Evolutionary conservation across 2,329 filamentous ascomycete genomes (phyloP).

Genomic region (Exophiala sp.): DNA sequence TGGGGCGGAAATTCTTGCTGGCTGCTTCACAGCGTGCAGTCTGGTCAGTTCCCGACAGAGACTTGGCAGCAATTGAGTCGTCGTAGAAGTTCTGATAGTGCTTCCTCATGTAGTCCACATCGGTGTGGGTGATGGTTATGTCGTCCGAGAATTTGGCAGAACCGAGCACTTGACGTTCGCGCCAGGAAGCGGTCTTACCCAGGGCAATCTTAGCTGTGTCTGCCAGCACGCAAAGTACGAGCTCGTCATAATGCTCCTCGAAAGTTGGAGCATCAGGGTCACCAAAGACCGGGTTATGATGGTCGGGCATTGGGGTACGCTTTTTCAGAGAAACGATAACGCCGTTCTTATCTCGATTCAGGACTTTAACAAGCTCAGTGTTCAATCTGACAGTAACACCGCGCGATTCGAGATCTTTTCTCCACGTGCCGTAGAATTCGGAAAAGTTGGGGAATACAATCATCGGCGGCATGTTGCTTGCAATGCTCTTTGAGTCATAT

Average conservation of each 20-base stretch:
- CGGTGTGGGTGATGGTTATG: constrained; percentile 60
- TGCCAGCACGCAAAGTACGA: constrained; percentile 56
- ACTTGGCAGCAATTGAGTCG: constrained; percentile 32
- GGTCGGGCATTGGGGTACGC: constrained; percentile 22
- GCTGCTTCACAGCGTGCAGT: constrained; percentile 29
- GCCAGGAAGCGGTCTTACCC: constrained; percentile 51
- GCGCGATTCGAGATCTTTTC: constrained; percentile 47
- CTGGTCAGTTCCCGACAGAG: constrained; percentile 18
- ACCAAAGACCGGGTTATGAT: constrained; percentile 22
- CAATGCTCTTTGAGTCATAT: constrained; percentile 43
- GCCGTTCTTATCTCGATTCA: constrained; percentile 48
- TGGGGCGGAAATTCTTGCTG: constrained; percentile 50
- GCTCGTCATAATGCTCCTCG: constrained; percentile 55
- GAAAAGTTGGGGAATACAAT: constrained; percentile 61
- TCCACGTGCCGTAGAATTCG: constrained; percentile 57
- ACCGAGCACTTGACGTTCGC: constrained; percentile 66
- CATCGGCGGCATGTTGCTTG: constrained; percentile 55
- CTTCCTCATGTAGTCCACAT: constrained; percentile 55
- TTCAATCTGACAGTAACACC: constrained; percentile 57
- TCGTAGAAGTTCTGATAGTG: constrained; percentile 29
- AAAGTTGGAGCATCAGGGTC: constrained; percentile 31
- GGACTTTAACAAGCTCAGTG: constrained; percentile 51
- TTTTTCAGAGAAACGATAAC: constrained; percentile 43
- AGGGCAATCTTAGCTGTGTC: constrained; percentile 56
- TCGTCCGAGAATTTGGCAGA: constrained; percentile 64